Evolutionary conservation across 768 basidiomycete genomes (phyloP).

Genomic region (Porphyrellus cyaneotinctus): DNA sequence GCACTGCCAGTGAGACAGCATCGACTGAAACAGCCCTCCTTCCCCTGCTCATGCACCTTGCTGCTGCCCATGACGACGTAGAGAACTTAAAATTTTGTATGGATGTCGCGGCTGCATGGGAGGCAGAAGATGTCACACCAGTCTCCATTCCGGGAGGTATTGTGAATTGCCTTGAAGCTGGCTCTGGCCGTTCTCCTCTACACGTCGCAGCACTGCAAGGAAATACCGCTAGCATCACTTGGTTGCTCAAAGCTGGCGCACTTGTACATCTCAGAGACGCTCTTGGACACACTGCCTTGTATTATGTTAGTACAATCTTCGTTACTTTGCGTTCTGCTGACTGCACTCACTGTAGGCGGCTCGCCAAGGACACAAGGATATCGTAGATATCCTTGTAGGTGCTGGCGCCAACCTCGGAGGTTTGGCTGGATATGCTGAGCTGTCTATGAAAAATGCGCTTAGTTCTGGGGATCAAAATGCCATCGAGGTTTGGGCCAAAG

Average conservation of each 20-base stretch:
- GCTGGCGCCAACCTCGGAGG: constrained; percentile 75
- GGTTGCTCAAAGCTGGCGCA: constrained; percentile 69
- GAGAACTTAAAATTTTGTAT: constrained; percentile 63
- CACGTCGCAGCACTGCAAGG: constrained; percentile 78
- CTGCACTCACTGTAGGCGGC: constrained; percentile 51
- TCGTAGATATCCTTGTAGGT: constrained; percentile 62
- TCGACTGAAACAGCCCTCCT: constrained; percentile 66
- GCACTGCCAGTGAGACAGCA: constrained; percentile 72
- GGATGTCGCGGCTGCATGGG: constrained; percentile 21
- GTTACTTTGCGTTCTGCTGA: not conserved
- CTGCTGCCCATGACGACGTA: constrained; percentile 66
- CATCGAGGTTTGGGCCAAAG: constrained; percentile 53
- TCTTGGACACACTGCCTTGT: constrained; percentile 79
- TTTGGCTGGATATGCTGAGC: constrained; percentile 50
- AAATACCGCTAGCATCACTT: constrained; percentile 35
- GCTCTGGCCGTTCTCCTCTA: constrained; percentile 70
- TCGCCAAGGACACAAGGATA: constrained; percentile 57
- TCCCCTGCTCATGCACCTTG: constrained; percentile 76
- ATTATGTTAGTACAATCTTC: constrained; percentile 53
- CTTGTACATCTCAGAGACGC: constrained; percentile 77
- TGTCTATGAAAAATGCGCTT: constrained; percentile 40
- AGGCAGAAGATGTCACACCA: constrained; percentile 18
- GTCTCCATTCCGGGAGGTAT: constrained; percentile 56
- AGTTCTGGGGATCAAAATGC: constrained; percentile 40
- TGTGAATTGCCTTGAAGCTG: constrained; percentile 66